Base-by-base conservation (phyloP, 1,139 yeast species). In the Petasospora rhodanensis region DNA sequence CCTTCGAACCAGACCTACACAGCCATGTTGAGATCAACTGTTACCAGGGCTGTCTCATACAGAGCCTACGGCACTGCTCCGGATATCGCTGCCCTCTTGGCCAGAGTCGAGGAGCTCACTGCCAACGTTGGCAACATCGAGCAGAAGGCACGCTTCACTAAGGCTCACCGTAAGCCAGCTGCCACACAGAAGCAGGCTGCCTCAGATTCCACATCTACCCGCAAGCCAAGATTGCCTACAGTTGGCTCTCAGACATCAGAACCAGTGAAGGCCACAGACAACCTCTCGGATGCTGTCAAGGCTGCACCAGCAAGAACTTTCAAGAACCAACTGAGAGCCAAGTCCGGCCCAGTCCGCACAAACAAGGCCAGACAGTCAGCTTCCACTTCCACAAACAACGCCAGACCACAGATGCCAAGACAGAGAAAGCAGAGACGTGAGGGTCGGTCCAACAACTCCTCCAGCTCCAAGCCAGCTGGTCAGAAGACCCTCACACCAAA, bases 91-190 rank as follows among this genome's bases (percentile, higher is more conserved):
- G 11, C 15, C 29, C 35, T 35, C 17, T 32, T 35, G 13, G 35
- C 25, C 20, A 28, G 35, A 16, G 35, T 35, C n/a, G 26, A 28
- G 26, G 32, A 24, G 17, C 22, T 35, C 35, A 35, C 39, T 3
- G 29, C 35, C 17, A 20, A 22, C 8, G 22, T 15, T 7, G 22
- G 14, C n/a, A 23, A 14, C n/a, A 14, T 17, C 7, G 14, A 23
- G 12, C 22, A 16, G 16, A 19, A 14, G 12, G 13, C 16, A 7
- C 13, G 14, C 17, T 7, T 7, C 17, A 10, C 8, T 7, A 22
- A 17, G 16, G 23, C 11, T 14, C 13, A 15, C n/a, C 7, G 12
- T 9, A 24, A 19, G 18, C 14, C 12, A 8, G 13, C 6, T 7
- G n/a, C n/a, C n/a, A n/a, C n/a, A n/a, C n/a, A n/a, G n/a, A n/a